Evolutionary conservation across 1,284 basidiomycete species (phyloP).

Genomic region (Wolfiporia cocos): DNA sequence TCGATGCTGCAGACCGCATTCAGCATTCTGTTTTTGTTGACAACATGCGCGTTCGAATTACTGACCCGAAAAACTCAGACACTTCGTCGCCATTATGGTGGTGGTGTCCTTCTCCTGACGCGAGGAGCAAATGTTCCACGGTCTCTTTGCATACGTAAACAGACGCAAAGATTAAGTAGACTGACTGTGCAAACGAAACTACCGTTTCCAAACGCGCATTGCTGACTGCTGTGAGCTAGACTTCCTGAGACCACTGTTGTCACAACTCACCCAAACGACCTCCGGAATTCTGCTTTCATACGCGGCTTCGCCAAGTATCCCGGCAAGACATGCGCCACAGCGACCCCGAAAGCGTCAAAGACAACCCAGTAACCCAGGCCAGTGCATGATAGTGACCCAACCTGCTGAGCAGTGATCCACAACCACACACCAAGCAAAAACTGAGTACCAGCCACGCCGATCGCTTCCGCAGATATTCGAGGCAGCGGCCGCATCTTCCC

Average conservation of each 20-base stretch:
- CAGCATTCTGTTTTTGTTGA: too few species aligned
- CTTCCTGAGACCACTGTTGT: not conserved
- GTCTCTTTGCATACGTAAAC: constrained; percentile 95
- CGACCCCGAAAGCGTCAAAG: constrained; percentile 86
- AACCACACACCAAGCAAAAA: constrained; percentile 63
- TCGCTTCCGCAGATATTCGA: constrained; percentile 21
- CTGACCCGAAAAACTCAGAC: constrained; percentile 35
- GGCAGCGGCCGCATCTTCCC: constrained; percentile 17
- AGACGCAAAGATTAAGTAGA: constrained; percentile 87
- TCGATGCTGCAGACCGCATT: constrained; percentile 55
- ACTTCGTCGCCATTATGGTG: constrained; percentile 49
- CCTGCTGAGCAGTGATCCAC: constrained; percentile 91
- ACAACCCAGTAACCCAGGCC: constrained; percentile 95
- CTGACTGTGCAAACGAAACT: constrained; percentile 80
- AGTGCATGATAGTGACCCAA: constrained; percentile 82
- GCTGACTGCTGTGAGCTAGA: constrained; percentile 32
- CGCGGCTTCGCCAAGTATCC: constrained; percentile 26
- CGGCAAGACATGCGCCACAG: constrained; percentile 48
- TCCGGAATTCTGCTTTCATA: constrained; percentile 26
- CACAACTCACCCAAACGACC: constrained; percentile 67
- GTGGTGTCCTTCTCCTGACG: constrained; percentile 57
- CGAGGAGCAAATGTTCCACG: constrained; percentile 75
- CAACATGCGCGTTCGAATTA: constrained; percentile 1
- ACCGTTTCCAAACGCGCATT: constrained; percentile 72
- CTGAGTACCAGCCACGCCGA: constrained; percentile 31